Evolutionary conservation across 2,329 filamentous ascomycete genomes (phyloP).

Genomic region (Cryphonectria carpinicola): DNA sequence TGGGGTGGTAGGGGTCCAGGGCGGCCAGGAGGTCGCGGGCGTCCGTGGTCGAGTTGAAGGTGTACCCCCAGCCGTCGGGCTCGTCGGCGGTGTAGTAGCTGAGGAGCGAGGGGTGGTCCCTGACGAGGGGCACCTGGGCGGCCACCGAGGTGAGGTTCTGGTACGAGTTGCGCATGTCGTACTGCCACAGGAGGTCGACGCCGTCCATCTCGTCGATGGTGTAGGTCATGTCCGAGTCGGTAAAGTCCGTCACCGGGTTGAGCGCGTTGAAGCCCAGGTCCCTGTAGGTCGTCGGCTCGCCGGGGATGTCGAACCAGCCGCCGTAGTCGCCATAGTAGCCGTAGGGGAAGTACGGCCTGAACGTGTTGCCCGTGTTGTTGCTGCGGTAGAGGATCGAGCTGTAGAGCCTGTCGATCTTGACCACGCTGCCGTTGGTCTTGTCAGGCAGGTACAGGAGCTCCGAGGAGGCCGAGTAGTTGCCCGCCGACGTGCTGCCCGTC

Average conservation of each 20-base stretch:
- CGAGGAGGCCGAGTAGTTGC: constrained; percentile 42
- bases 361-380: constrained; percentile 39
- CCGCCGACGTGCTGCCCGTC: constrained; percentile 38
- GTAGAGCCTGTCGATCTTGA: constrained; percentile 50
- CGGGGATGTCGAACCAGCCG: constrained; percentile 46
- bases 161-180: constrained; percentile 49
- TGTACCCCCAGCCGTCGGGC: constrained; percentile 61
- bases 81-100: constrained; percentile 53
- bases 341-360: constrained; percentile 48
- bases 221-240: constrained; percentile 42
- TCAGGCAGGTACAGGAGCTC: constrained; percentile 49
- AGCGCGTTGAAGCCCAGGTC: constrained; percentile 49
- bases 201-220: constrained; percentile 42
- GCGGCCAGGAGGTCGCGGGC: constrained; percentile 50
- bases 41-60: constrained; percentile 50
- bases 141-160: constrained; percentile 47
- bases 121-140: constrained; percentile 45
- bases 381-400: constrained; percentile 48
- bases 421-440: constrained; percentile 47
- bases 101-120: constrained; percentile 45
- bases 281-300: constrained; percentile 40
- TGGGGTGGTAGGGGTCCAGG: constrained; percentile 65
- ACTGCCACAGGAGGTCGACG: constrained; percentile 48
- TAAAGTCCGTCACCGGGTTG: constrained; percentile 46
- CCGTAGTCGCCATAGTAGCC: constrained; percentile 50